Percentiles rank a stretch among this genome's conserved stretches.
Conservation (phyloP, 768 basidiomycete species). For the Hydnomerulius pinastri region DNA sequence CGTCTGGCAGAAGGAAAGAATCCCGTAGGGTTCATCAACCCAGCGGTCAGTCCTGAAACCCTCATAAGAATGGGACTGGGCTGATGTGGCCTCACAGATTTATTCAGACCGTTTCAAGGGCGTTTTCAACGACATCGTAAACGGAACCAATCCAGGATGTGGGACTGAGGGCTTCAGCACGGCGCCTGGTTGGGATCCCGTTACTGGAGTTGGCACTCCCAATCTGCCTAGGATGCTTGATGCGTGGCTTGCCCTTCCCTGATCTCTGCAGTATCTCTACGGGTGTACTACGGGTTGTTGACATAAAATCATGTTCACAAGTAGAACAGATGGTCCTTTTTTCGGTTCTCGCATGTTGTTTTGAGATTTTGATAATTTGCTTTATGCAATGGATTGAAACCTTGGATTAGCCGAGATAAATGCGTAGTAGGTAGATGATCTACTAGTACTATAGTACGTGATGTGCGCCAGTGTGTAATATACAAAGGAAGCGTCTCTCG, state of each 20-base stretch:
- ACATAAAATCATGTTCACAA: too few relatives aligned
- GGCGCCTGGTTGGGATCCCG: conserved; percentile 43
- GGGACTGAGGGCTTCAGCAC: conserved; percentile 39
- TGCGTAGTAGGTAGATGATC: too few relatives aligned
- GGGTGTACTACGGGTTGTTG: too few relatives aligned
- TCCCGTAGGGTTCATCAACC: conserved; percentile 46
- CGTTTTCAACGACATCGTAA: conserved; percentile 52
- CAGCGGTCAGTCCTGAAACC: conserved; percentile 27
- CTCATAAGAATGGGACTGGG: conserved; percentile 8
- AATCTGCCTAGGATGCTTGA: conserved; percentile 32
- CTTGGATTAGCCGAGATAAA: too few relatives aligned
- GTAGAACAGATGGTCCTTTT: too few relatives aligned
- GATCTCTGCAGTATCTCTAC: too few relatives aligned
- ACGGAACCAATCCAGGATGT: conserved; percentile 47
- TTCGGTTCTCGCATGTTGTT: too few relatives aligned
- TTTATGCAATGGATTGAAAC: too few relatives aligned
- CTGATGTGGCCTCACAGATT: conserved; percentile 37
- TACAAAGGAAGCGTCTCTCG: too few relatives aligned
- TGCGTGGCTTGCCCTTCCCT: background rate
- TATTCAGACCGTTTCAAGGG: conserved; percentile 42
- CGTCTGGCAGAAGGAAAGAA: conserved; percentile 32
- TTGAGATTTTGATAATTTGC: too few relatives aligned
- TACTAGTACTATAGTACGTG: too few relatives aligned
- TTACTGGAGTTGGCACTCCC: conserved; percentile 51
- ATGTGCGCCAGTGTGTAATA: too few relatives aligned